phyloP scores from a whole-genome alignment of 306 rosid genomes.

The Argentina anserina region DNA sequence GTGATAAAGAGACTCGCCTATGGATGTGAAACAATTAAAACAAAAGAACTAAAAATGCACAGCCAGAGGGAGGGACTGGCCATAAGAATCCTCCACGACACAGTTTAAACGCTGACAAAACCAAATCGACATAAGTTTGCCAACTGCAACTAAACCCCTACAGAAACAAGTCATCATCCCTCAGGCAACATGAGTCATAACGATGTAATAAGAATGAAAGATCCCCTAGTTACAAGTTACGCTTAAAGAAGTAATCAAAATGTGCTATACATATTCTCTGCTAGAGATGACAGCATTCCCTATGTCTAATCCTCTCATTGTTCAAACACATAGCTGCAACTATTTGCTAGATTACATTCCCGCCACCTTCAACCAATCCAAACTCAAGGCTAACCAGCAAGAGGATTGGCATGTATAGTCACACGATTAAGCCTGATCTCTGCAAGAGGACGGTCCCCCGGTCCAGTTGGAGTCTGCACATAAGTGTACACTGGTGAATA shows the following conservation, averaged over 20 bases:
- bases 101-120: neutral
- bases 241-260: constrained; percentile 10
- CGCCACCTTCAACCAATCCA: neutral
- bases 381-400: constrained; percentile 49
- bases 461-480: constrained; percentile 86
- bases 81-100: neutral
- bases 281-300: neutral
- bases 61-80: neutral
- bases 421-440: constrained; percentile 93
- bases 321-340: neutral
- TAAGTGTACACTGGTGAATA: constrained; percentile 12
- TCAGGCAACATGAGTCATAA: neutral
- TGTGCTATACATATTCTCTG: constrained; percentile 18
- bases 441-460: constrained; percentile 90
- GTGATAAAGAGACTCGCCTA: neutral
- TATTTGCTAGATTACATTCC: constrained; percentile 7
- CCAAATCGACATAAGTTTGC: neutral
- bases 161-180: neutral
- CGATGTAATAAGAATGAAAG: neutral
- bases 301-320: constrained; percentile 12
- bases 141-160: neutral
- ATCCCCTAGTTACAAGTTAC: neutral
- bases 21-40: too few relatives aligned
- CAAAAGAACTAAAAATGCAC: neutral
- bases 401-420: constrained; percentile 83